Evolutionary conservation across 2,329 filamentous ascomycete genomes (phyloP), one percentile per base, ranked within the genome.

Genomic region (Monosporascus sp.): DNA sequence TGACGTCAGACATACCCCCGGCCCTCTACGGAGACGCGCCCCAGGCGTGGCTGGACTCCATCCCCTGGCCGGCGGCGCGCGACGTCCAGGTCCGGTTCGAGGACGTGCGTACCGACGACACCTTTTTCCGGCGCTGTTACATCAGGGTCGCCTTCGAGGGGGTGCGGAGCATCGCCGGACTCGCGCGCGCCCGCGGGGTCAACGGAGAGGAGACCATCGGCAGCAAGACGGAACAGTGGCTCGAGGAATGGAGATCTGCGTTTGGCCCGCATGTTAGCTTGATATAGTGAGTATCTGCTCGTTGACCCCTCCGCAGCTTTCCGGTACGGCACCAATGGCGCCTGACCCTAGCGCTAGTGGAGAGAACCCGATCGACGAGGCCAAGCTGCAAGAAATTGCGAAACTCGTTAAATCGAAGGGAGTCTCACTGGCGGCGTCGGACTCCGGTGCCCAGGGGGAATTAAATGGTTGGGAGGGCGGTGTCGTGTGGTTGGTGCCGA

Each of bases 261-360:
- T 69, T 59, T 53, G 66, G 63, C 37, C 65, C 66, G 25, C 67
- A 69, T 56, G 58, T 68, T 25, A 68, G 66, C 50, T 51, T 69
- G 57, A 60, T 68, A 39, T 69, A 69, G 67, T 68, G 51, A 61
- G 67, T 66, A 5, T 2, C 37, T 27, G 27, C 24, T 22, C 9
- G 6, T 22, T 25, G 11, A 41, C 46, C 46, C 44, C 5, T 47
- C 14, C 27, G 25, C 17, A 11, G 48, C 11, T 18, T 43, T 18
- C 3, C 5, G 37, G 1, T 31, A 14, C 3, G 47, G 17, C 14
- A 15, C 25, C 22, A 20, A 22, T 18, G 22, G 24, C 22, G 43
- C 22, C 43, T 46, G 14, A 46, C 43, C 43, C 11, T 27, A 15
- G 20, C n/a, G n/a, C 25, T 25, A 46, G 43, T 27, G 43, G 43